phyloP scores from a whole-genome alignment of 208 protist genomes.

The Leptomonas pyrrhocoris region DNA sequence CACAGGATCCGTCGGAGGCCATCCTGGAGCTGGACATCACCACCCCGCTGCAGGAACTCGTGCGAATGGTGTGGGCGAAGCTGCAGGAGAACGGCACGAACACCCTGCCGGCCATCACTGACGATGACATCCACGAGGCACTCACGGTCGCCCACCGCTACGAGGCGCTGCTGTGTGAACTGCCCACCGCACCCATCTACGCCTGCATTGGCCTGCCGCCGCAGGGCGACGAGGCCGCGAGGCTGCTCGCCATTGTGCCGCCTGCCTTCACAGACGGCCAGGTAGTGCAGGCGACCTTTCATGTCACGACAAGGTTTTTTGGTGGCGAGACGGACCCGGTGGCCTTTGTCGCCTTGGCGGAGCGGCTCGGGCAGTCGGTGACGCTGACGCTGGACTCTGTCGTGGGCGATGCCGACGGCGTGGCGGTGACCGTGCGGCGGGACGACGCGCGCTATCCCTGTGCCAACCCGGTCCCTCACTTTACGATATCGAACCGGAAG shows the following conservation, averaged over 20 bases:
- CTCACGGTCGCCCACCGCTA: slow-evolving; percentile 26
- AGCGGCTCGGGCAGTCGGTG: slow-evolving; percentile 32
- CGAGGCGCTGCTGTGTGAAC: slow-evolving; percentile 30
- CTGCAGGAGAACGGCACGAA: slow-evolving; percentile 39
- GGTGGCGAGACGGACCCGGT: slow-evolving; percentile 40
- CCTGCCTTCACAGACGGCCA: slow-evolving; percentile 2
- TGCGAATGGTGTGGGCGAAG: slow-evolving; percentile 40
- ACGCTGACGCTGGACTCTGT: slow-evolving; percentile 45
- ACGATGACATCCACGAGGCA: slow-evolving; percentile 17
- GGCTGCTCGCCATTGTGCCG: slow-evolving; percentile 24
- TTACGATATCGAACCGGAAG: slow-evolving; percentile 51
- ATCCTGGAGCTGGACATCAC: slow-evolving; percentile 48
- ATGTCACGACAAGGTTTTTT: slow-evolving; percentile 54
- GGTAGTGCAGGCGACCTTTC: slow-evolving; percentile 41
- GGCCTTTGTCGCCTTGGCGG: slow-evolving; percentile 33
- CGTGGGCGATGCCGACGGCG: slow-evolving; percentile 46
- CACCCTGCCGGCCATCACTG: slow-evolving; percentile 34
- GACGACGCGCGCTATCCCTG: slow-evolving; percentile 49
- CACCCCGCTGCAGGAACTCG: slow-evolving; percentile 20
- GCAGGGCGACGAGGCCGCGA: slow-evolving; percentile 4
- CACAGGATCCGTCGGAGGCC: slow-evolving; percentile 21
- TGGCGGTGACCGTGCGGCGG: slow-evolving; percentile 29
- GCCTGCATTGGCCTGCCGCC: slow-evolving; percentile 19
- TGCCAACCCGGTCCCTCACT: slow-evolving; percentile 51
- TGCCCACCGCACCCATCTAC: slow-evolving; percentile 27